phyloP scores from a whole-genome alignment of 2,329 filamentous ascomycete genomes.

The Mollisiaceae sp. region DNA sequence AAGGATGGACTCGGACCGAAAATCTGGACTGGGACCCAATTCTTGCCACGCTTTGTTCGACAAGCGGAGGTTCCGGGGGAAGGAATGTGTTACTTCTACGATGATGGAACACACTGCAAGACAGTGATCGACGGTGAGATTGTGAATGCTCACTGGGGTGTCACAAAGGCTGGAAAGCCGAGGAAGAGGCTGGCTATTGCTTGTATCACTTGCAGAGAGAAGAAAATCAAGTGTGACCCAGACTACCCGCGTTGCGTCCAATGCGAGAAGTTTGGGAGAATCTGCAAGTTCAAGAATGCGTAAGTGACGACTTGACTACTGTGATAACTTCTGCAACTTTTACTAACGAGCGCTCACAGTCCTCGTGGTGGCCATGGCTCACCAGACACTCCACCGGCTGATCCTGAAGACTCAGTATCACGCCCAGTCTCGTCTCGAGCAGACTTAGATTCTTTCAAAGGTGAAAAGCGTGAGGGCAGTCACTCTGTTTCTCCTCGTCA shows the following conservation, averaged over 20 bases:
- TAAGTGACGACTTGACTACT: constrained; percentile 54
- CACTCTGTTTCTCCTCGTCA: constrained; percentile 39
- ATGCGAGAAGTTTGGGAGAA: constrained; percentile 87
- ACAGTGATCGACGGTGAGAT: constrained; percentile 83
- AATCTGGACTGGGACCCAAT: constrained; percentile 72
- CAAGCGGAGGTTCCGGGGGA: constrained; percentile 75
- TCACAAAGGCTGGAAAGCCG: constrained; percentile 93
- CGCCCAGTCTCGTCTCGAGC: constrained; percentile 39
- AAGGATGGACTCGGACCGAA: constrained; percentile 69
- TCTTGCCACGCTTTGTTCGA: constrained; percentile 68
- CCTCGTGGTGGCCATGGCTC: constrained; percentile 44
- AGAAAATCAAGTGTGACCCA: constrained; percentile 97
- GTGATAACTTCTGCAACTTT: constrained; percentile 1
- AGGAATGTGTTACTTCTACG: constrained; percentile 83
- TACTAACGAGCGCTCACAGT: constrained; percentile 46
- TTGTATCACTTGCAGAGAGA: constrained; percentile 92
- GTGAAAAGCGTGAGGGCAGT: constrained; percentile 37
- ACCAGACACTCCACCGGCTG: constrained; percentile 43
- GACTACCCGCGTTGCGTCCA: constrained; percentile 87
- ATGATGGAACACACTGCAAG: constrained; percentile 82
- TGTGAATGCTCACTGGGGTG: constrained; percentile 91
- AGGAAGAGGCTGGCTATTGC: constrained; percentile 89
- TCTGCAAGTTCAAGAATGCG: constrained; percentile 87
- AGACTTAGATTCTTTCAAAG: constrained; percentile 38
- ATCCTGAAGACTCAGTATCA: constrained; percentile 38